Conservation (phyloP, 2,329 filamentous ascomycete species). For the Diplodia sapinea region DNA sequence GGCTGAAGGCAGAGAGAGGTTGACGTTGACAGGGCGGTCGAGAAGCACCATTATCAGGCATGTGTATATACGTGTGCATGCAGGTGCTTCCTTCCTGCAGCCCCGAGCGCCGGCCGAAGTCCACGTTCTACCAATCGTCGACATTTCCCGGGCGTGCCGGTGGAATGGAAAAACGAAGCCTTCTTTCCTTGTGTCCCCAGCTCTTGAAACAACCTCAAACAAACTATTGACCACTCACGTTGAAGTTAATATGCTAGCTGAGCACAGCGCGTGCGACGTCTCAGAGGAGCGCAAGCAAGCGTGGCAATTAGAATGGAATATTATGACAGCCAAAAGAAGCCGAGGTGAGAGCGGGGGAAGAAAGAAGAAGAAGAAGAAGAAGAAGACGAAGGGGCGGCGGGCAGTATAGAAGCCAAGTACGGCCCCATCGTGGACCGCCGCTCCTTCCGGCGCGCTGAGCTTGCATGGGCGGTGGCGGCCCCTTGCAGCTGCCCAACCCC, state of each 20-base stretch:
- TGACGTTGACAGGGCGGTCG: neutral
- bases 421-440: conserved; percentile 4
- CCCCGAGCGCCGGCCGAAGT: neutral
- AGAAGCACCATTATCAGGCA: conserved; percentile 5
- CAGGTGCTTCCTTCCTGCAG: neutral
- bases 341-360: neutral
- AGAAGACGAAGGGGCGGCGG: no score
- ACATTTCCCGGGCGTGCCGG: neutral
- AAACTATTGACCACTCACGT: neutral
- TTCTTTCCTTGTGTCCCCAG: neutral
- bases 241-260: neutral
- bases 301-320: neutral
- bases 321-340: neutral
- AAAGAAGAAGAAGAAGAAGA: no score
- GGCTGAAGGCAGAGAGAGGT: neutral
- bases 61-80: neutral
- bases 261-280: neutral
- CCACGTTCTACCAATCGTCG: conserved; percentile 3
- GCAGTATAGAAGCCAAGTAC: neutral
- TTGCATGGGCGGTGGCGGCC: conserved; percentile 4
- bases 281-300: neutral
- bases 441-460: conserved; percentile 11
- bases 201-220: neutral
- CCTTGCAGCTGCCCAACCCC: conserved; percentile 27
- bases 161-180: neutral